Evolutionary conservation across 1,139 yeast genomes (phyloP).

Genomic region (Pneumocystis oryctolagi): DNA sequence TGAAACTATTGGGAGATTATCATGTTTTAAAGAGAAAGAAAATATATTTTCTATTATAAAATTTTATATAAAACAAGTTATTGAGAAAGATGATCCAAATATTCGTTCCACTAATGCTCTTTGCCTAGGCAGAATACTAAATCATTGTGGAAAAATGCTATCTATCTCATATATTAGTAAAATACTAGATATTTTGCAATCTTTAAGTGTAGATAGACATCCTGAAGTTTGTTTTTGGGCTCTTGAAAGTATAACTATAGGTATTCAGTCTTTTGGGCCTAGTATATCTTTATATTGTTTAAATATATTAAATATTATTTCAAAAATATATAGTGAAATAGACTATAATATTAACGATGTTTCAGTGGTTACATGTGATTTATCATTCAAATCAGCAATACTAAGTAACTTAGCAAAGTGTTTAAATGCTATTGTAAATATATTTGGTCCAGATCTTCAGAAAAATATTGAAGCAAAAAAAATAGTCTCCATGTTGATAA

Average conservation of each 20-base stretch:
- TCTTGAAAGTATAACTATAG: conserved; percentile 40
- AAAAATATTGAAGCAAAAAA: conserved; percentile 23
- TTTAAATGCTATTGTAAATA: conserved; percentile 31
- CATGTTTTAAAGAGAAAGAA: conserved; percentile 30
- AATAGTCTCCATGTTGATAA: conserved; percentile 1
- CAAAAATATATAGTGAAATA: conserved; percentile 36
- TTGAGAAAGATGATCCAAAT: conserved; percentile 44
- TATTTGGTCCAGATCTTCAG: conserved; percentile 37
- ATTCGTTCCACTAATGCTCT: conserved; percentile 51
- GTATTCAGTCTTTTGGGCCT: conserved; percentile 43
- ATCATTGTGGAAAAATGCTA: conserved; percentile 32
- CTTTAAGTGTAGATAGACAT: conserved; percentile 64
- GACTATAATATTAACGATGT: conserved; percentile 37
- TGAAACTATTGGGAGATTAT: conserved; percentile 50
- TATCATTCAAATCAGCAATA: conserved; percentile 33
- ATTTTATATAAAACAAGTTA: conserved; percentile 44
- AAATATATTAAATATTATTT: conserved; percentile 35
- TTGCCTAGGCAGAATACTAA: conserved; percentile 45
- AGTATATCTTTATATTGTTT: conserved; percentile 32
- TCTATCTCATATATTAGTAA: conserved; percentile 27
- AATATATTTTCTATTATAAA: conserved; percentile 37
- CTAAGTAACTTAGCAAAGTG: conserved; percentile 29
- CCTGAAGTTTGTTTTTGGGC: conserved; percentile 69
- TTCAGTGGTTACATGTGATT: conserved; percentile 33
- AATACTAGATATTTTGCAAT: conserved; percentile 43